These are phyloP conservation scores for Singerocomus inundabilis DNA, from an alignment of 1,284 basidiomycete genomes.

Conservation along the genomic window DNA sequence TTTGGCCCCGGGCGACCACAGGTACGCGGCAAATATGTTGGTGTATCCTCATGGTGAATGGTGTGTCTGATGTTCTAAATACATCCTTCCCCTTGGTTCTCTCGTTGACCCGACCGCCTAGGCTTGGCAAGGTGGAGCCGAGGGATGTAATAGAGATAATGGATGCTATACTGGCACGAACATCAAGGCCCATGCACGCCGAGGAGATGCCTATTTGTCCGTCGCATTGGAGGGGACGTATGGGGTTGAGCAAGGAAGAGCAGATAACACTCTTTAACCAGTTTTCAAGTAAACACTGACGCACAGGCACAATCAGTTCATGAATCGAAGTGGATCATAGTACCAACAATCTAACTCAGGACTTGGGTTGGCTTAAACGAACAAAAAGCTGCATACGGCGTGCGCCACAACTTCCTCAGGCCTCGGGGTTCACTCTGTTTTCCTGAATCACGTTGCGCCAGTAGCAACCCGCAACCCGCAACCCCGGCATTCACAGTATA, in stretches of 20 bases:
- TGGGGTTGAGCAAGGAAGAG: slow-evolving; percentile 65
- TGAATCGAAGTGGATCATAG: background rate
- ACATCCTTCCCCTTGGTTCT: background rate
- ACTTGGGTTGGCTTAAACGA: background rate
- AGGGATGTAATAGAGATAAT: slow-evolving; percentile 56
- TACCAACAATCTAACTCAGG: background rate
- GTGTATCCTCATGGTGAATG: slow-evolving; percentile 78
- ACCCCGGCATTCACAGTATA: slow-evolving; percentile 57
- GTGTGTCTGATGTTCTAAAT: slow-evolving; percentile 38
- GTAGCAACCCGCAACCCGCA: slow-evolving; percentile 45
- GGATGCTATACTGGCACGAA: slow-evolving; percentile 43
- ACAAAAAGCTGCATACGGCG: slow-evolving; percentile 38
- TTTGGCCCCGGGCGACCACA: slow-evolving; percentile 28
- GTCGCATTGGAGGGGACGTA: slow-evolving; percentile 71
- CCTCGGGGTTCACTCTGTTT: slow-evolving; percentile 52
- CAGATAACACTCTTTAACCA: slow-evolving; percentile 46
- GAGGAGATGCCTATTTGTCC: slow-evolving; percentile 40
- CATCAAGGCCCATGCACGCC: slow-evolving; percentile 30
- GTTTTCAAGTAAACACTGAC: slow-evolving; percentile 2
- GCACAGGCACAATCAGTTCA: background rate
- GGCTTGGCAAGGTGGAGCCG: slow-evolving; percentile 61
- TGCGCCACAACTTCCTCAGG: slow-evolving; percentile 22
- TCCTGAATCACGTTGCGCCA: slow-evolving; percentile 54
- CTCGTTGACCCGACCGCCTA: slow-evolving; percentile 23
- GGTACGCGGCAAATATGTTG: slow-evolving; percentile 77